Evolutionary conservation across 2,329 filamentous ascomycete genomes (phyloP).

Genomic region (Ophiosphaerella herpotricha): DNA sequence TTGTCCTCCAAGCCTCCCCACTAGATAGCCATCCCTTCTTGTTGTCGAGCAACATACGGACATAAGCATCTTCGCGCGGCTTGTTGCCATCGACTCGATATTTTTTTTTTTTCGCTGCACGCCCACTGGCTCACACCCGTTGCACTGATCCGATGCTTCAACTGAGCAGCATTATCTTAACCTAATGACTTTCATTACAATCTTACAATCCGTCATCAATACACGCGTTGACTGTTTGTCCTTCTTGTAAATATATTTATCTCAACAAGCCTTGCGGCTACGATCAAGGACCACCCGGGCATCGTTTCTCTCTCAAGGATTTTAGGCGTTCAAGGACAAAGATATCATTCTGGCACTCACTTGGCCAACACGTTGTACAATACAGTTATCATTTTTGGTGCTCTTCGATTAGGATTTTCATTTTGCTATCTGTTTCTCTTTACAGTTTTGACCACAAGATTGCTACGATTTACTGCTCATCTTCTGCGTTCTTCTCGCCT

Average conservation of each 20-base stretch:
- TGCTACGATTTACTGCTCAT: constrained; percentile 4
- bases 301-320: constrained; percentile 8
- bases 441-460: constrained; percentile 19
- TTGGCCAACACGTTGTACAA: constrained; percentile 37
- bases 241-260: constrained; percentile 41
- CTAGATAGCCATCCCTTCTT: constrained; percentile 23
- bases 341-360: constrained; percentile 42
- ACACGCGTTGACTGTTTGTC: constrained; percentile 9
- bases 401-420: constrained; percentile 2
- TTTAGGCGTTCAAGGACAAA: constrained; percentile 26
- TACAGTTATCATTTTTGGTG: constrained; percentile 16
- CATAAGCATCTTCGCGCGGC: constrained; percentile 15
- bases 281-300: constrained; percentile 20
- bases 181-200: constrained; percentile 16
- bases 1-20: constrained; percentile 35
- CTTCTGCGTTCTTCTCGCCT: constrained; percentile 4
- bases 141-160: constrained; percentile 1
- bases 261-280: constrained; percentile 27
- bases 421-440: constrained; percentile 4
- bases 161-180: neutral
- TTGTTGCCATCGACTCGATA: constrained; percentile 11
- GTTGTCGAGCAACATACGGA: constrained; percentile 4
- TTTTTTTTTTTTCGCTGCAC: constrained; percentile 9
- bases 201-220: constrained; percentile 3
- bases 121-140: neutral